Percentiles rank a stretch among this genome's conserved stretches.
Conservation (phyloP, 495 filamentous ascomycete genomes). For the Xylaria palmicola region DNA sequence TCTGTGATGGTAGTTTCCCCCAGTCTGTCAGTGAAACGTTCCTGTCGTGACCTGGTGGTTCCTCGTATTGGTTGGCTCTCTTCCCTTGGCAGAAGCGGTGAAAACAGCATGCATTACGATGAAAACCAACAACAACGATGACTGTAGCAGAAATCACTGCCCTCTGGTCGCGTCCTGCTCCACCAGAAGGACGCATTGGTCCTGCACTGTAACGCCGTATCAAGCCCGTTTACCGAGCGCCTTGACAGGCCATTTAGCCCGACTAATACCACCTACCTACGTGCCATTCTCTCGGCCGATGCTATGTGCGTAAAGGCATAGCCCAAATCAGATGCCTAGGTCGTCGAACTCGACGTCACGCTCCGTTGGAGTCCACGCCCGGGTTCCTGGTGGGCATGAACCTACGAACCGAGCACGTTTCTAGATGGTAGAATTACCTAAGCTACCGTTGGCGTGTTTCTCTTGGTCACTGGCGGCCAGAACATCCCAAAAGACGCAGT, state of each 20-base stretch:
- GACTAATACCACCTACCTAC: neutral
- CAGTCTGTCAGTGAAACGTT: too few relatives aligned
- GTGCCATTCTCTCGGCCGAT: too few relatives aligned
- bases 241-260: neutral
- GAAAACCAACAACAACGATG: neutral
- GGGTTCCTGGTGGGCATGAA: neutral
- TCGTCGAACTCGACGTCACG: neutral
- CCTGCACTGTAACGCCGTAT: conserved; percentile 4
- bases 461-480: neutral
- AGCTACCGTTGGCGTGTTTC: neutral
- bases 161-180: too few relatives aligned
- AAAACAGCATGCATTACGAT: neutral
- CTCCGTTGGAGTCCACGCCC: conserved; percentile 1
- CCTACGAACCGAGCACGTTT: conserved; percentile 7
- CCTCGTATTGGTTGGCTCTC: too few relatives aligned
- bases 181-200: neutral
- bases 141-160: neutral
- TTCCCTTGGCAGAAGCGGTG: too few relatives aligned
- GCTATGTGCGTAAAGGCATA: too few relatives aligned
- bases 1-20: too few relatives aligned
- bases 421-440: neutral
- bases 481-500: neutral
- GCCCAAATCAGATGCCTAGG: neutral
- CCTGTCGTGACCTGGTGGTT: too few relatives aligned
- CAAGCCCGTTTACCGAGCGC: neutral